phyloP scores from a whole-genome alignment of 2,329 filamentous ascomycete genomes.

The Diaporthe destruens region DNA sequence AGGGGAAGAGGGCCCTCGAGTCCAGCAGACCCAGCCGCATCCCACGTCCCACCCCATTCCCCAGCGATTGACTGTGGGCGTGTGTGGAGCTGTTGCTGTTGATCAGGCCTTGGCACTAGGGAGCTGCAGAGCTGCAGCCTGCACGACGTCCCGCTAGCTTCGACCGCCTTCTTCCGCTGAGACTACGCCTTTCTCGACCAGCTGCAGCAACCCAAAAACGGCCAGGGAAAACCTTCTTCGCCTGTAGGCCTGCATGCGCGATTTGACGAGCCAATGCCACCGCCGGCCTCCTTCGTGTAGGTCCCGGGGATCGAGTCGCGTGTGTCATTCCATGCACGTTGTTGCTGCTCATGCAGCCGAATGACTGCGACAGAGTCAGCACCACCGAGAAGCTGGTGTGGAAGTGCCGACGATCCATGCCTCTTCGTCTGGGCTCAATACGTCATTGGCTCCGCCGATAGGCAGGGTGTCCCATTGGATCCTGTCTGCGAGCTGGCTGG shows the following conservation, averaged over 20 bases:
- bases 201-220: conserved; percentile 6
- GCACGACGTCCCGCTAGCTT: conserved; percentile 33
- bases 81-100: conserved; percentile 22
- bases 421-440: conserved; percentile 25
- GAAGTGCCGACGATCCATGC: conserved; percentile 33
- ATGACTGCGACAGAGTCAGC: conserved; percentile 30
- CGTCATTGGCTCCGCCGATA: conserved; percentile 34
- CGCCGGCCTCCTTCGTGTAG: conserved; percentile 22
- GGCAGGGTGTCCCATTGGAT: conserved; percentile 31
- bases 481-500: conserved; percentile 6
- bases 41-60: conserved; percentile 34
- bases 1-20: conserved; percentile 27
- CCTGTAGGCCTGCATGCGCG: conserved; percentile 28
- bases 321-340: conserved; percentile 30
- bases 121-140: conserved; percentile 31
- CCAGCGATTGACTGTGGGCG: conserved; percentile 35
- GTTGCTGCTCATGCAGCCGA: conserved; percentile 26
- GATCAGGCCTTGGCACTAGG: conserved; percentile 32
- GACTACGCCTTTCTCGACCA: conserved; percentile 24
- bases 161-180: conserved; percentile 21
- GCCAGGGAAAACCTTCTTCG: conserved; percentile 20
- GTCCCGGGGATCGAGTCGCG: conserved; percentile 27
- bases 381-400: conserved; percentile 7
- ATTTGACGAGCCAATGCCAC: conserved; percentile 12
- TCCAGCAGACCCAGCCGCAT: conserved; percentile 29